Percentiles rank a stretch among this genome's conserved stretches.
These are phyloP conservation scores for Solanum arcanum DNA, from an alignment of 257 asterid species.

Conservation along the genomic window DNA sequence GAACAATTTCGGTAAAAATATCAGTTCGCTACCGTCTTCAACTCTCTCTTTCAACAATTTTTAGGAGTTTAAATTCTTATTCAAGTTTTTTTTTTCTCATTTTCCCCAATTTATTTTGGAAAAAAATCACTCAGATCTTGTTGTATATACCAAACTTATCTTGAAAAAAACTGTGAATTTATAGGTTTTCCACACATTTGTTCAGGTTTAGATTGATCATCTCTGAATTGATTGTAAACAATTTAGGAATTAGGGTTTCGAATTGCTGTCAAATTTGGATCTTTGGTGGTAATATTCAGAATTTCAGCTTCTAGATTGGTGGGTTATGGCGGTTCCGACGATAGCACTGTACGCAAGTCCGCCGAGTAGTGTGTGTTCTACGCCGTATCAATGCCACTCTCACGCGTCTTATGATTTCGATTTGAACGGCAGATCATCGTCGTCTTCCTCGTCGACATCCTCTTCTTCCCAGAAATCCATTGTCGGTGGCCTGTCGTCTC, in stretches of 20 bases:
- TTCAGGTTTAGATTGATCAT: background rate
- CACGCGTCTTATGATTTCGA: conserved; percentile 65
- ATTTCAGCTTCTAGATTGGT: background rate
- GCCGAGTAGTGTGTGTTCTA: conserved; percentile 64
- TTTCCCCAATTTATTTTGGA: conserved; percentile 11
- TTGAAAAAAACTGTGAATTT: background rate
- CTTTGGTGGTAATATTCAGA: background rate
- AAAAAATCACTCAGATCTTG: conserved; percentile 4
- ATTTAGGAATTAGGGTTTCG: conserved; percentile 7
- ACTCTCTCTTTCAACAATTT: background rate
- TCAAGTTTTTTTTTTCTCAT: conserved; percentile 4
- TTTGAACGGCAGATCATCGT: conserved; percentile 40
- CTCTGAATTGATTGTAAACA: background rate
- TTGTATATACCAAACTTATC: background rate
- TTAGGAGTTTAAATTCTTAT: background rate
- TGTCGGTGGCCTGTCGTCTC: conserved; percentile 54
- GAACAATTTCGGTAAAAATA: background rate
- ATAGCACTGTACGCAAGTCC: conserved; percentile 82
- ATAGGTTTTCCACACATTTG: background rate
- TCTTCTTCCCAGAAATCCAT: conserved; percentile 48
- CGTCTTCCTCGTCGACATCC: conserved; percentile 46
- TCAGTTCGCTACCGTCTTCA: background rate
- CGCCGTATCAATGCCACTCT: conserved; percentile 54
- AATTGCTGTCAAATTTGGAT: background rate
- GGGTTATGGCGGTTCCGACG: conserved; percentile 67